Evolutionary conservation across 495 filamentous ascomycete genomes (phyloP), one percentile per base, ranked within the genome.

Genomic region (Talaromyces trachyspermus): DNA sequence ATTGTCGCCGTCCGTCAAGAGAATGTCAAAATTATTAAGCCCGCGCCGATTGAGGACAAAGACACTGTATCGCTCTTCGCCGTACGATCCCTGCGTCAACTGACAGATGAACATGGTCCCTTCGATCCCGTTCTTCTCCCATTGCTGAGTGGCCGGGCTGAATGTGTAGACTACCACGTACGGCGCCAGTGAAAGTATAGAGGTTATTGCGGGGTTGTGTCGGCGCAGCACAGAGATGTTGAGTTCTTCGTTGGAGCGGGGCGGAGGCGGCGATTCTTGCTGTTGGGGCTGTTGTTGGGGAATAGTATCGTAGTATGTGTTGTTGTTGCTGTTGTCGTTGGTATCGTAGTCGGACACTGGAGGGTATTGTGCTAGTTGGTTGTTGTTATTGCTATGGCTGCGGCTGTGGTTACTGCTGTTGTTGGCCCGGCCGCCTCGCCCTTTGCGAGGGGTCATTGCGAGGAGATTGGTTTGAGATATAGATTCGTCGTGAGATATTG

Each of bases 71-170:
- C 78, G 65, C 19, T 78, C 74, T 30, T 69, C 66, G 32, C 70
- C 72, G 8, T 66, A 49, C 2, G 50, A 41, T 3, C 64, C 63
- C 11, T 66, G 60, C 4, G 70, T 59, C 45, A 80, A 76, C 45
- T 81, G 70, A 69, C 83, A 89, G 29, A 94, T 75, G 65, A 95
- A 95, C 35, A 95, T 69, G 2, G 83, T 83, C 37, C 89, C 89
- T 62, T 94, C 88, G 12, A 86, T 69, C 29, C 77, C 81, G 33
- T 69, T 71, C 61, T 88, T 91, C 54, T 91, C 83, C 89, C 89
- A 95, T 47, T 70, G 63, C 41, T 74, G 60, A 3, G 75, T 63
- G 3, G 70, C 63, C 17, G 77, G 72, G 30, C 68, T 73, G 66
- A 91, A 91, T 54, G 71, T 69, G 69, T 95, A 95, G 44, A 95